Percentiles rank a stretch among this genome's conserved stretches.
phyloP scores from a whole-genome alignment of 176 grass and related monocot genomes.

The Typha latifolia region DNA sequence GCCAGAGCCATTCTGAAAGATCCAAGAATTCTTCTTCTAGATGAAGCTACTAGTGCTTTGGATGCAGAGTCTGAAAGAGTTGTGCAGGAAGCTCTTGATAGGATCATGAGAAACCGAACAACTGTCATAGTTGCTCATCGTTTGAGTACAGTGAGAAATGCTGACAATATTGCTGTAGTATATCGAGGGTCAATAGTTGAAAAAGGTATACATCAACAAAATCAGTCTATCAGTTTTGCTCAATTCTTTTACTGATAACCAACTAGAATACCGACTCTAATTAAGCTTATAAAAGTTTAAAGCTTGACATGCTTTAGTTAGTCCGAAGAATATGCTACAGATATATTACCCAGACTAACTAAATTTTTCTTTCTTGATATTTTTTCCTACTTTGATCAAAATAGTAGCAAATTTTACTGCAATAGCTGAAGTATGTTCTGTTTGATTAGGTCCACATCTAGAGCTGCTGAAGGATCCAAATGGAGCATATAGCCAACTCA shows the following conservation, averaged over 20 bases:
- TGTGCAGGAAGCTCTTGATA: constrained; percentile 84
- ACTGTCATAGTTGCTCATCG: constrained; percentile 86
- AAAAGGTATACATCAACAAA: constrained; percentile 46
- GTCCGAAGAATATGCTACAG: not conserved
- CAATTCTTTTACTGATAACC: not conserved
- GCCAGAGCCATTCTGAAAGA: constrained; percentile 91
- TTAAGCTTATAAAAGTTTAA: not conserved
- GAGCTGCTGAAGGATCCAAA: constrained; percentile 64
- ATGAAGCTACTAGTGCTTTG: constrained; percentile 87
- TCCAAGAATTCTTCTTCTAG: constrained; percentile 76
- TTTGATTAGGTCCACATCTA: constrained; percentile 52
- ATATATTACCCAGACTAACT: not conserved
- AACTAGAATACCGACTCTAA: not conserved
- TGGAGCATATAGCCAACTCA: constrained; percentile 80
- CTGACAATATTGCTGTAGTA: constrained; percentile 67
- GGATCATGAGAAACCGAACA: constrained; percentile 72
- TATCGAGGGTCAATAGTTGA: constrained; percentile 74
- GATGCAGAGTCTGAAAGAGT: constrained; percentile 78
- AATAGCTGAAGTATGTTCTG: constrained; percentile 5
- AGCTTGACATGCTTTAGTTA: not conserved
- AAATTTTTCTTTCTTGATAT: not conserved
- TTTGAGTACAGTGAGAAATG: constrained; percentile 73
- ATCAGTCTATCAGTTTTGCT: not conserved
- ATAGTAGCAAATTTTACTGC: not conserved
- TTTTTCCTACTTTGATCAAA: not conserved